phyloP scores from a whole-genome alignment of 306 rosid species.

The Cicer bijugum region DNA sequence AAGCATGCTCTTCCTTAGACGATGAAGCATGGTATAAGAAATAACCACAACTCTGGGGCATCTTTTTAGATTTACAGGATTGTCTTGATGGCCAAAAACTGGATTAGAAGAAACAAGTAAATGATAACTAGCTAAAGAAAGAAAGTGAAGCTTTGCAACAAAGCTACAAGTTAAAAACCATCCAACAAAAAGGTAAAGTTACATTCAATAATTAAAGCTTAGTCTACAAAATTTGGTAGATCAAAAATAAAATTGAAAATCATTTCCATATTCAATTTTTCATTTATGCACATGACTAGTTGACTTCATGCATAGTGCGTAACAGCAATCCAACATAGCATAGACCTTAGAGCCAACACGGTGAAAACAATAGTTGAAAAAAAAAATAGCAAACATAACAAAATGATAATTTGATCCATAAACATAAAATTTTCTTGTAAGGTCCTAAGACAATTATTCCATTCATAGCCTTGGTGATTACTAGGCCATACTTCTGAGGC shows the following conservation, averaged over 20 bases:
- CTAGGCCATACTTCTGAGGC: conserved; percentile 12
- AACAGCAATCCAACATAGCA: not conserved
- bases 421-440: not conserved
- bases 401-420: conserved; percentile 2
- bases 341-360: not conserved
- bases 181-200: conserved; percentile 21
- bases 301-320: conserved; percentile 21
- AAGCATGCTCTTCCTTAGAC: conserved; percentile 80
- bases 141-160: conserved; percentile 13
- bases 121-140: conserved; percentile 30
- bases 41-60: conserved; percentile 87
- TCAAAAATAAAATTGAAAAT: conserved; percentile 11
- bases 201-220: conserved; percentile 11
- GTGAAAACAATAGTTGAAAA: not conserved
- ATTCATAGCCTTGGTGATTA: conserved; percentile 9
- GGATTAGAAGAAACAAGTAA: conserved; percentile 45
- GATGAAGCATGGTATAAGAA: conserved; percentile 92
- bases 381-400: conserved; percentile 6
- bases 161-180: conserved; percentile 29
- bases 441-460: not conserved
- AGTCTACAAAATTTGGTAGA: conserved; percentile 16
- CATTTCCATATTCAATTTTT: not conserved
- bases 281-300: not conserved
- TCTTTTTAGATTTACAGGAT: conserved; percentile 70
- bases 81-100: conserved; percentile 92